These are phyloP conservation scores for Neocallimastix lanati DNA, from an alignment of 192 early-diverging fungal species.

Conservation along the genomic window DNA sequence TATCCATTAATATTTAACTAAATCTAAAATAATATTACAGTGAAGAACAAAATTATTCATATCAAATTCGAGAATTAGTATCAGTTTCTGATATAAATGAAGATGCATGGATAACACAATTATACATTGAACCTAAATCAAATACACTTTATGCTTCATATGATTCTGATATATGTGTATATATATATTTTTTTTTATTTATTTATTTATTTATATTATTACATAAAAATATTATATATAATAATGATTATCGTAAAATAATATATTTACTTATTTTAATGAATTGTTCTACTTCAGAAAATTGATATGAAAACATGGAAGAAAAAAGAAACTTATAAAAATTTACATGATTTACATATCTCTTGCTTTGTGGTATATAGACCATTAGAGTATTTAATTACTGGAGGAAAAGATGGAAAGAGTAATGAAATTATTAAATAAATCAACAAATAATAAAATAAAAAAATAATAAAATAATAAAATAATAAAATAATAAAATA, in stretches of 20 bases:
- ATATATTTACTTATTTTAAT: too few relatives aligned
- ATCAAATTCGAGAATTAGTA: not conserved
- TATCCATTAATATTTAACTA: too few relatives aligned
- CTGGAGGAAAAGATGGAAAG: constrained; percentile 16
- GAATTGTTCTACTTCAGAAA: not conserved
- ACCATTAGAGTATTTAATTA: constrained; percentile 20
- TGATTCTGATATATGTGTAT: constrained; percentile 10
- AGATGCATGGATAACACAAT: constrained; percentile 15
- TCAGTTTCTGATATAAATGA: constrained; percentile 3
- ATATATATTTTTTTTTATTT: too few relatives aligned
- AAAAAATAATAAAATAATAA: too few relatives aligned
- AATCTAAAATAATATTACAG: too few relatives aligned
- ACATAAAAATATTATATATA: too few relatives aligned
- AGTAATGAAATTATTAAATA: too few relatives aligned
- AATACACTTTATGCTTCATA: constrained; percentile 10
- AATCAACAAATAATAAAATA: too few relatives aligned
- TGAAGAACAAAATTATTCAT: not conserved
- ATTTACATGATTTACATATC: constrained; percentile 19
- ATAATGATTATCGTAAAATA: too few relatives aligned
- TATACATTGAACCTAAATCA: constrained; percentile 9
- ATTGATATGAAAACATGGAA: constrained; percentile 4
- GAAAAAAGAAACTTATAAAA: constrained; percentile 6
- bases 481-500: too few relatives aligned
- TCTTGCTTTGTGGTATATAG: constrained; percentile 17
- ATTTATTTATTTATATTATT: too few relatives aligned